Conservation (phyloP, 441 rosid genomes). For the Corymbia citriodora region DNA sequence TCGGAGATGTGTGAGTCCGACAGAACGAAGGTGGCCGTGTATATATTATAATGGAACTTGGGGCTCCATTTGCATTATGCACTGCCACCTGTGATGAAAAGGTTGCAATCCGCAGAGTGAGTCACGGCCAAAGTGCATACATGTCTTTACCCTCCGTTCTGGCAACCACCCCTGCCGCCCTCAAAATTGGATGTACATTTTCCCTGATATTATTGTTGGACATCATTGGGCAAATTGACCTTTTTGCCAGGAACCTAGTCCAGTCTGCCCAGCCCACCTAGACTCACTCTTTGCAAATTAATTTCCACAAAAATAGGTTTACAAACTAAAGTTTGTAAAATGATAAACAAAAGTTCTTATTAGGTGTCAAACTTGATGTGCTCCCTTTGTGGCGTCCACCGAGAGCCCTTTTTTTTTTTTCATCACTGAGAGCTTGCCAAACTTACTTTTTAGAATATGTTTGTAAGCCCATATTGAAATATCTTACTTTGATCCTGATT, state of each 20-base stretch:
- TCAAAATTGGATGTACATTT: neutral
- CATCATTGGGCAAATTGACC: neutral
- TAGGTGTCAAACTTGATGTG: neutral
- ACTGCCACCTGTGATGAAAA: neutral
- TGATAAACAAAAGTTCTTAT: neutral
- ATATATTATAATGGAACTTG: neutral
- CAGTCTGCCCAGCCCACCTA: neutral
- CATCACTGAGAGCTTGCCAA: neutral
- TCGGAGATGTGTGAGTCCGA: neutral
- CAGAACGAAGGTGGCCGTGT: neutral
- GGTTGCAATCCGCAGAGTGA: neutral
- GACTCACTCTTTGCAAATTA: neutral
- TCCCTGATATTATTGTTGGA: neutral
- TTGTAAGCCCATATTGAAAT: neutral
- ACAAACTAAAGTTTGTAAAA: neutral
- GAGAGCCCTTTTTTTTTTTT: neutral
- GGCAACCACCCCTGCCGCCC: neutral
- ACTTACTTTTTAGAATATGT: neutral
- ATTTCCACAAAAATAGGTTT: neutral
- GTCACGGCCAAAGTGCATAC: neutral
- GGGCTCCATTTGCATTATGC: neutral
- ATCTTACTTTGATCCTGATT: neutral
- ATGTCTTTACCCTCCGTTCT: neutral
- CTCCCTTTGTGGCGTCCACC: neutral
- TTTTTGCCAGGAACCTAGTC: neutral